A percentile compares a stretch with the other conserved stretches of the same genome.
Conservation (phyloP, 306 rosid genomes). For the Luffa acutangula region DNA sequence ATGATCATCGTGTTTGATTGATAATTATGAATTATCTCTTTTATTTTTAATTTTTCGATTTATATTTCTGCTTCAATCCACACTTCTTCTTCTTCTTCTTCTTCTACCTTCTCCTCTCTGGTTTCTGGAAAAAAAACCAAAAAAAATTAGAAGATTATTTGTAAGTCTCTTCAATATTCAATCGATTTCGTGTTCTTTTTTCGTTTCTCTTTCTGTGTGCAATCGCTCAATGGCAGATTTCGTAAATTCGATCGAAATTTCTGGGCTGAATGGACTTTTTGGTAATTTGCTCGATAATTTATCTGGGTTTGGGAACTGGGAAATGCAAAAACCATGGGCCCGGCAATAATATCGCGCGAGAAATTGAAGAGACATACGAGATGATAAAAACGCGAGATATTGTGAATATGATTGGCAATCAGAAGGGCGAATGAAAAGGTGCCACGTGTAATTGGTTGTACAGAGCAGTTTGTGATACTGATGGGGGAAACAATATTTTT, state of each 20-base stretch:
- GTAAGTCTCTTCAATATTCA: constrained; percentile 17
- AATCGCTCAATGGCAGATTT: neutral
- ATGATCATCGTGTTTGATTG: constrained; percentile 33
- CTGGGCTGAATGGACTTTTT: neutral
- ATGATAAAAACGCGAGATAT: neutral
- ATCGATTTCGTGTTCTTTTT: neutral
- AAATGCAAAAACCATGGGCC: neutral
- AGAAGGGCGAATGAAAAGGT: neutral
- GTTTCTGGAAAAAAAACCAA: constrained; percentile 9
- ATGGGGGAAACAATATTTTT: neutral
- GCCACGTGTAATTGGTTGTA: neutral
- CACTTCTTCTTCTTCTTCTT: neutral
- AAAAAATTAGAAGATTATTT: constrained; percentile 18
- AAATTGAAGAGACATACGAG: neutral
- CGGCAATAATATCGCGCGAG: neutral
- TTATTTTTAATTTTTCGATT: constrained; percentile 14
- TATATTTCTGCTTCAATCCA: neutral
- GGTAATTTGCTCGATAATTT: neutral
- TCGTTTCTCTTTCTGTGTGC: neutral
- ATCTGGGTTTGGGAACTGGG: neutral
- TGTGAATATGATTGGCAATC: neutral
- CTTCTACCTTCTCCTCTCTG: neutral
- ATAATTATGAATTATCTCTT: constrained; percentile 33
- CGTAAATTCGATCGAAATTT: neutral
- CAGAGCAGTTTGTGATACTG: neutral